phyloP scores from a whole-genome alignment of 306 rosid genomes.

The Rosa multiflora region DNA sequence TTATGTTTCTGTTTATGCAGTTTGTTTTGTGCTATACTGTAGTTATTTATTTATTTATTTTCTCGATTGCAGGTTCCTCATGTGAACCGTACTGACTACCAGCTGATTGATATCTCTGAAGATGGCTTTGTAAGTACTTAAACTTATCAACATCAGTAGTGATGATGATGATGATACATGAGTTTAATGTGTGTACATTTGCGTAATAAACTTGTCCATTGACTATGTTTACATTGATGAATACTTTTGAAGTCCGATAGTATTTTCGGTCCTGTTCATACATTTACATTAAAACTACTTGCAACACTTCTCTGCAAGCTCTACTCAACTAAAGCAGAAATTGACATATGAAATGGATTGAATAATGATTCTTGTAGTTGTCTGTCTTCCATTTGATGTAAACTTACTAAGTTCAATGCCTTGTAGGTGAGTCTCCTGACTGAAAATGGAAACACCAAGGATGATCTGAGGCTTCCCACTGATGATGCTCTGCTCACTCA shows the following conservation, averaged over 20 bases:
- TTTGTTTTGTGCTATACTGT: slow-evolving; percentile 5
- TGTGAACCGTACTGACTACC: slow-evolving; percentile 70
- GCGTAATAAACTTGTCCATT: neutral
- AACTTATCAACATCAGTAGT: neutral
- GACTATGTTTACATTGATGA: neutral
- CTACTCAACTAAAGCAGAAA: neutral
- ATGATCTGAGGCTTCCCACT: slow-evolving; percentile 77
- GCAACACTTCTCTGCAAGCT: neutral
- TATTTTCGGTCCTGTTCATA: neutral
- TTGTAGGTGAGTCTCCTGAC: slow-evolving; percentile 68
- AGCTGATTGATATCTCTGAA: slow-evolving; percentile 72
- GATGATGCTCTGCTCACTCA: slow-evolving; percentile 60
- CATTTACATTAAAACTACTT: neutral
- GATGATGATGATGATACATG: neutral
- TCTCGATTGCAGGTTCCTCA: slow-evolving; percentile 57
- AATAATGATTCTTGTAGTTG: neutral
- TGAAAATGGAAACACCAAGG: slow-evolving; percentile 75
- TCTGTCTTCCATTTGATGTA: neutral
- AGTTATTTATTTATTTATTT: neutral
- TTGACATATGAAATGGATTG: neutral
- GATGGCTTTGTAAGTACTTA: slow-evolving; percentile 71
- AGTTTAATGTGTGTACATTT: neutral
- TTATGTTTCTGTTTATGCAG: neutral
- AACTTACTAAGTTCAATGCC: slow-evolving; percentile 13
- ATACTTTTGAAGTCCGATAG: neutral